A percentile compares a stretch with the other conserved stretches of the same genome.
phyloP scores from a whole-genome alignment of 2,329 filamentous ascomycete species.

The Microsporum canis region DNA sequence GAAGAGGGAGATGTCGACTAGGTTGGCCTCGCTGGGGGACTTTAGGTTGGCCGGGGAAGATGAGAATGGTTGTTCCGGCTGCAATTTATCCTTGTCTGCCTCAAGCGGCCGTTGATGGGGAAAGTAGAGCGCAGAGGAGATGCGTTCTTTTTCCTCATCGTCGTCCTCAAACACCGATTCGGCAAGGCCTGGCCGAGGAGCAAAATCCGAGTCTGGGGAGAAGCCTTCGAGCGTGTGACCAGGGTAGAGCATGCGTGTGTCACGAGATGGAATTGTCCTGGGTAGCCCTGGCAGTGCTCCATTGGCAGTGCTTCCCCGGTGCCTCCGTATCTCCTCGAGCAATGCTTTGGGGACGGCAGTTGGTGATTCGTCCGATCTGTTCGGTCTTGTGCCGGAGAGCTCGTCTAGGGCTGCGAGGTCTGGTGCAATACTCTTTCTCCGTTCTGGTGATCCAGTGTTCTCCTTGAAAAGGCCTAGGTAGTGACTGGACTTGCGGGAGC shows the following conservation, averaged over 20 bases:
- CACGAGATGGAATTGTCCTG: neutral
- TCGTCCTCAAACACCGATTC: slow-evolving; percentile 18
- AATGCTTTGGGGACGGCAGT: neutral
- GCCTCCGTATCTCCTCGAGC: neutral
- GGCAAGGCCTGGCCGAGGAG: neutral
- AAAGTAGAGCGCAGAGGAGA: slow-evolving; percentile 54
- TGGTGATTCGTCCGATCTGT: neutral
- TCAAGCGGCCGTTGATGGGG: slow-evolving; percentile 46
- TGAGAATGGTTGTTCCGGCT: neutral
- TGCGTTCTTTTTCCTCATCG: slow-evolving; percentile 51
- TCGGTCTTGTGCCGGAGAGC: neutral
- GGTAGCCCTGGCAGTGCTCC: neutral
- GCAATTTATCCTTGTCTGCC: slow-evolving; percentile 17
- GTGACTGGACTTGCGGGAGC: slow-evolving; percentile 55
- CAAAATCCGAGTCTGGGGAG: slow-evolving; percentile 4
- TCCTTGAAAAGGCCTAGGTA: slow-evolving; percentile 55
- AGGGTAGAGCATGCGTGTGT: neutral
- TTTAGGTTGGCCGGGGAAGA: neutral
- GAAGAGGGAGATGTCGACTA: slow-evolving; percentile 50
- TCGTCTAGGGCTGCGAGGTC: neutral
- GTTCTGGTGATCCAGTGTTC: slow-evolving; percentile 44
- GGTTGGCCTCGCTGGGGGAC: slow-evolving; percentile 15
- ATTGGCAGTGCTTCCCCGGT: neutral
- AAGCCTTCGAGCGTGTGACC: slow-evolving; percentile 4
- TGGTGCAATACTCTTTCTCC: slow-evolving; percentile 28